Base-by-base conservation (phyloP, 352 stramenopile species). In the Pythium rishiriense region DNA sequence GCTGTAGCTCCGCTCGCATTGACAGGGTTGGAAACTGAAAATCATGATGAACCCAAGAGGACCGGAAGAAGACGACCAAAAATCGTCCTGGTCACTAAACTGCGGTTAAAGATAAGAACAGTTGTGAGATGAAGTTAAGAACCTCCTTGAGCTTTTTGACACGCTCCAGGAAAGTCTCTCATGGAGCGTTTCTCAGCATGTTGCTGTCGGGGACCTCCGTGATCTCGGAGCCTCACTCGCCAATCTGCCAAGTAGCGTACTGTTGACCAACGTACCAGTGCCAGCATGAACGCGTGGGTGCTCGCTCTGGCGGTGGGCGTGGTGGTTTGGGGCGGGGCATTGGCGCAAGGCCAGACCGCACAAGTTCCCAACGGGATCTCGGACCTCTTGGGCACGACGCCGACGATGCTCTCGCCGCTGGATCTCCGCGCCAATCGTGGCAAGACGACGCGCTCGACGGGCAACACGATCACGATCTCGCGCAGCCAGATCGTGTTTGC, bases 391-490 rank as follows among this genome's bases (percentile, higher is more conserved):
- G 61, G 45, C 2, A 33, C 61, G 5, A 57, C n/a, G 11, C 46
- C 61, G 6, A 62, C 53, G 46, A 62, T 68, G 33, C 61, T 68
- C 1, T 68, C 61, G 25, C 31, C 61, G 1, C 22, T 60, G 24
- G 26, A 46, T 21, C 33, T 22, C 8, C 41, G 19, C 6, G 37
- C 12, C 50, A 55, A 60, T 21, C 17, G 15, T n/a, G 31, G 10
- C 41, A 22, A 33, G 14, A 26, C 25, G 3, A 52, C 47, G 4
- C 22, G 50, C 0, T 22, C 29, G 11, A 22, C n/a, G n/a, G 45
- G 53, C 35, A 68, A 68, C 52, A 56, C 53, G 15, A 53, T 69
- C 21, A 69, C 62, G 3, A 63, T 69, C 48, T 41, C 26, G 3
- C 39, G 29, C 39, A 69, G 62, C 42, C 5, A 60, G 43, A 64